Evolutionary conservation across 768 basidiomycete species (phyloP).

Genomic region (Lentinula aciculospora): DNA sequence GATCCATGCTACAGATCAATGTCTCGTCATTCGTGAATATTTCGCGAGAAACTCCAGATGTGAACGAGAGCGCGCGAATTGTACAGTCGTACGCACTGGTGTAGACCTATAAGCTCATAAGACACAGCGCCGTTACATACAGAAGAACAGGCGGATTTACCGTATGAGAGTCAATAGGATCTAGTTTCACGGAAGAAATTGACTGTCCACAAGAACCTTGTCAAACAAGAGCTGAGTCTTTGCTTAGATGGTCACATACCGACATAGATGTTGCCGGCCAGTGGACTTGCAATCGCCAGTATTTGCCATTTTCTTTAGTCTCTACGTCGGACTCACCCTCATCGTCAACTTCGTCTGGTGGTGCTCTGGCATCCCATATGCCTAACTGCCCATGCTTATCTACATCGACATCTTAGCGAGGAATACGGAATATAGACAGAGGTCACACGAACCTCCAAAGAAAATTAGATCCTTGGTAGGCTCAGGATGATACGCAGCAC

Average conservation of each 20-base stretch:
- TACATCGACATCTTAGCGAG: slow-evolving; percentile 20
- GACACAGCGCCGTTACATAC: background rate
- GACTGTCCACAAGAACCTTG: slow-evolving; percentile 25
- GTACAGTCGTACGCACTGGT: slow-evolving; percentile 83
- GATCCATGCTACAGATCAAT: slow-evolving; percentile 68
- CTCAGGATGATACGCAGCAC: slow-evolving; percentile 78
- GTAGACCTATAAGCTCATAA: slow-evolving; percentile 45
- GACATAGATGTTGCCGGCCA: slow-evolving; percentile 82
- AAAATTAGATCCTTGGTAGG: slow-evolving; percentile 78
- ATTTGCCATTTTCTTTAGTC: slow-evolving; percentile 61
- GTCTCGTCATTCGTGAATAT: slow-evolving; percentile 56
- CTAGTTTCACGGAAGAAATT: slow-evolving; percentile 72
- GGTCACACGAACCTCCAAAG: slow-evolving; percentile 56
- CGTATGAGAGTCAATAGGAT: slow-evolving; percentile 69
- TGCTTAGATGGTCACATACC: background rate
- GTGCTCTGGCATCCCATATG: slow-evolving; percentile 81
- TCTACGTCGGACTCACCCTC: slow-evolving; percentile 42
- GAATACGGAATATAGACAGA: background rate
- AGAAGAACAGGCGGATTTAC: slow-evolving; percentile 26
- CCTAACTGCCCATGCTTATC: slow-evolving; percentile 83
- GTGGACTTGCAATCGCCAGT: slow-evolving; percentile 76
- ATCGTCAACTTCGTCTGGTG: slow-evolving; percentile 62
- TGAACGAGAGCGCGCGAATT: slow-evolving; percentile 66
- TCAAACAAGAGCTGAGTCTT: background rate
- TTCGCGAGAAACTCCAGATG: slow-evolving; percentile 65